Evolutionary conservation across 1,284 basidiomycete genomes (phyloP), one percentile per base, ranked within the genome.

Genomic region (Inonotus obliquus): DNA sequence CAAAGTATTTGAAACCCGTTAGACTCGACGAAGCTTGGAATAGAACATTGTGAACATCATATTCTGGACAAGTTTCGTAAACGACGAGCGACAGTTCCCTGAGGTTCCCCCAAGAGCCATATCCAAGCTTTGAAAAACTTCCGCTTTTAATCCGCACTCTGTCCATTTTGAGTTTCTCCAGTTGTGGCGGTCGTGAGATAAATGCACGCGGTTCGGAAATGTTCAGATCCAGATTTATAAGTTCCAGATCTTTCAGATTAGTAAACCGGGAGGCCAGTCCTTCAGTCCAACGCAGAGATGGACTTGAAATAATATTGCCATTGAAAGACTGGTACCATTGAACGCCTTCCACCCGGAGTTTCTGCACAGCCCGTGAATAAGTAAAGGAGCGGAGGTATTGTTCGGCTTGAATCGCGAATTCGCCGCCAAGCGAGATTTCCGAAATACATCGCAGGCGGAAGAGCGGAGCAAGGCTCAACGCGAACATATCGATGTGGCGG

Each of bases 291-390:
- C 58, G 51, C 6, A 60, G 32, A 6, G 58, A 60, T 32, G 58
- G 38, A 41, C 13, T 3, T 10, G 44, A 25, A 35, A 35, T 11
- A 2, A 13, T 10, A 48, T 47, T 57, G 29, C n/a, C 48, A 38
- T 53, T 35, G 21, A 60, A 53, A 14, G 58, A 60, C 58, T 49
- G 53, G 51, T 53, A 60, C 58, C 58, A 60, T 7, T 60, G 49
- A 38, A 53, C 41, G 11, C 58, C 58, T 41, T 53, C 58, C 14
- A 60, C 35, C 10, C 51, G 37, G 2, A 60, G 11, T 13, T 23
- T 37, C 2, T 19, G 14, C 11, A 60, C 27, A 11, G 32, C 51
- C 21, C 44, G 13, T 1, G 51, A 19, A 23, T 23, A 4, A 17
- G 37, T 2, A 29, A 60, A 60, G 25, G 49, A 53, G 5, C 58